Conservation (phyloP, 148 eudicot species). For the Camellia japonica region DNA sequence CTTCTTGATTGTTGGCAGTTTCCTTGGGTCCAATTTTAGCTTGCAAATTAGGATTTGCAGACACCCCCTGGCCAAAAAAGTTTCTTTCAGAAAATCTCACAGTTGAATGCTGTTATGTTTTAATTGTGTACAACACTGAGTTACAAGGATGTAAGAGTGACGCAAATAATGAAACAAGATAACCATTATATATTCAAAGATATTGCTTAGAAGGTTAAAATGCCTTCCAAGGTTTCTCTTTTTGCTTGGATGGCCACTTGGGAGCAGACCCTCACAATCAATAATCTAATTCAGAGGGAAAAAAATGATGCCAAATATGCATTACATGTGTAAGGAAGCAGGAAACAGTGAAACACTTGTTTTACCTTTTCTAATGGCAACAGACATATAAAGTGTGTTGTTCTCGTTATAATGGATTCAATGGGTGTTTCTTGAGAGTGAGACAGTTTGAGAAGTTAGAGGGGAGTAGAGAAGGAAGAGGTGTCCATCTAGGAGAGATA, state of each 20-base stretch:
- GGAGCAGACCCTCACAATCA: too few species aligned
- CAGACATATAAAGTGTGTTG: too few species aligned
- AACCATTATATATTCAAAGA: too few species aligned
- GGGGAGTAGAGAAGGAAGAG: not conserved
- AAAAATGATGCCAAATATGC: not conserved
- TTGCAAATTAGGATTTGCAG: conserved; percentile 43
- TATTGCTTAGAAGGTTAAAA: too few species aligned
- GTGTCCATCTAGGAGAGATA: not conserved
- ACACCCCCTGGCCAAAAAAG: conserved; percentile 37
- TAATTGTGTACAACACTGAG: not conserved
- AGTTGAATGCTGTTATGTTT: not conserved
- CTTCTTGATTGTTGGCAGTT: conserved; percentile 41
- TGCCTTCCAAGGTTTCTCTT: too few species aligned
- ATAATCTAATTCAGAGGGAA: too few species aligned
- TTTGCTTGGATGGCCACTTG: too few species aligned
- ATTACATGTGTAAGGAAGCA: not conserved
- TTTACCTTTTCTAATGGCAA: conserved; percentile 3
- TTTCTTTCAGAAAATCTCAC: conserved; percentile 2
- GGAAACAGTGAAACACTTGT: not conserved
- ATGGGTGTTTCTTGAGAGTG: not conserved
- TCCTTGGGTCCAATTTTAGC: conserved; percentile 42
- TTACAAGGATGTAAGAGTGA: not conserved
- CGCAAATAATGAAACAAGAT: conserved; percentile 1
- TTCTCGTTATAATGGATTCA: not conserved
- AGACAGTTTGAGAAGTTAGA: not conserved